A percentile compares a stretch with the other conserved stretches of the same genome.
Conservation (phyloP, 2,329 filamentous ascomycete species). For the Ustulina deusta region DNA sequence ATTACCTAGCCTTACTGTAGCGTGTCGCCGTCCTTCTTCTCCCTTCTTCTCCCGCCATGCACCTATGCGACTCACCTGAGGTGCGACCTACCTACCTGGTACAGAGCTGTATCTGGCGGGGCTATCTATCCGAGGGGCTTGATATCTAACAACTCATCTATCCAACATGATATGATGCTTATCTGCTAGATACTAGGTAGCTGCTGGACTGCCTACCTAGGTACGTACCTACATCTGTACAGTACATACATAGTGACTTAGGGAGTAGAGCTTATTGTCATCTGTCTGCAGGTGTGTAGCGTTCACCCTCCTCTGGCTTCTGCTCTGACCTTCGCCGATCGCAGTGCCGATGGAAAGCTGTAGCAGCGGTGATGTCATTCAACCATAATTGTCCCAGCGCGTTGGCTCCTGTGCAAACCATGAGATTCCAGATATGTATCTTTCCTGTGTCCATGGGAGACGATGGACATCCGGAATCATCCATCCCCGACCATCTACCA, state of each 20-base stretch:
- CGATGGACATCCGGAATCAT: constrained; percentile 9
- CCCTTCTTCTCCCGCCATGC: background rate
- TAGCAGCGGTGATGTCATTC: constrained; percentile 22
- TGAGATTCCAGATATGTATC: constrained; percentile 10
- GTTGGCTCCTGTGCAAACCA: constrained; percentile 24
- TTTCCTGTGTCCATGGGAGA: background rate
- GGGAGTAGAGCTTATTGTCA: constrained; percentile 9
- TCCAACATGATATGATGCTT: background rate
- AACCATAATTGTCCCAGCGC: constrained; percentile 15
- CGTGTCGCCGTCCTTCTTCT: background rate
- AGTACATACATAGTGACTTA: no score
- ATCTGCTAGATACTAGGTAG: background rate
- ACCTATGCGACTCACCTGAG: background rate
- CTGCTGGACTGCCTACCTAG: background rate
- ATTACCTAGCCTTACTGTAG: background rate
- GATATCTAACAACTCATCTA: no score
- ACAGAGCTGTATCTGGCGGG: background rate
- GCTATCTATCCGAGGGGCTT: no score
- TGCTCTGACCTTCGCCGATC: background rate
- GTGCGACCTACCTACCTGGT: background rate
- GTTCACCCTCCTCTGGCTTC: constrained; percentile 13
- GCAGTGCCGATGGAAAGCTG: constrained; percentile 23
- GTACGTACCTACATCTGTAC: background rate
- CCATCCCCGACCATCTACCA: constrained; percentile 17
- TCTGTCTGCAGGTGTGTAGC: constrained; percentile 19